Base-by-base conservation (phyloP, 2,329 filamentous ascomycete species). In the Knoxdaviesia capensis region DNA sequence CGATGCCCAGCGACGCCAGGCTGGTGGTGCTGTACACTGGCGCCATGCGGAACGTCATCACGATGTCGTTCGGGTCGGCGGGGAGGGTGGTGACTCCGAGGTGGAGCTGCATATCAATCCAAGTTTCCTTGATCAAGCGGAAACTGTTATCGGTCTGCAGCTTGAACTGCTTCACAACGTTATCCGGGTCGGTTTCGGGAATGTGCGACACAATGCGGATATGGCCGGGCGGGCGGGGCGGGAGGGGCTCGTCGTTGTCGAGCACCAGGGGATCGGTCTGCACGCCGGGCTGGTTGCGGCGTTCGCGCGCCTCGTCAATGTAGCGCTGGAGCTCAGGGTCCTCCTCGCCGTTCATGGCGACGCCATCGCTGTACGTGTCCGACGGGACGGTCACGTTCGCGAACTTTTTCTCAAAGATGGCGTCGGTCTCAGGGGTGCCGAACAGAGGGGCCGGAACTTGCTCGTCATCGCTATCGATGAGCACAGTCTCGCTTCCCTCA, bases 11-110 rank as follows among this genome's bases (percentile, higher is more conserved):
- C 39, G 70, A 76, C 42, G 67, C 66, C 45, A 83, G 77, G 1
- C 79, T 87, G 5, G 81, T 83, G n/a, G 71, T 69, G 48, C 81
- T 74, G 54, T 80, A 94, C 3, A 94, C 59, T 45, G 74, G 72
- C 44, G 72, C 73, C 30, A 73, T 69, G 47, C 77, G 77, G 78
- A 83, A 94, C 0, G 83, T 90, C 43, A 96, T 67, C 50, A 90
- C 80, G 11, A 92, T 62, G 1, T 64, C 61, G 5, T 67, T 59
- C 2, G 65, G 58, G 29, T 66, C 54, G 3, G 68, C 61, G 3
- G 55, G 49, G 3, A 56, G 48, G 6, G 66, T 50, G 7, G 49
- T 33, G 5, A 56, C 41, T 1, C 55, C 54, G 3, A 61, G 57
- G 62, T 56, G 68, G 1, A 55, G 56, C 52, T 87, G 78, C 42